Evolutionary conservation across 805 yeast genomes (phyloP).

Genomic region (Diddensiella caesifluorescens): DNA sequence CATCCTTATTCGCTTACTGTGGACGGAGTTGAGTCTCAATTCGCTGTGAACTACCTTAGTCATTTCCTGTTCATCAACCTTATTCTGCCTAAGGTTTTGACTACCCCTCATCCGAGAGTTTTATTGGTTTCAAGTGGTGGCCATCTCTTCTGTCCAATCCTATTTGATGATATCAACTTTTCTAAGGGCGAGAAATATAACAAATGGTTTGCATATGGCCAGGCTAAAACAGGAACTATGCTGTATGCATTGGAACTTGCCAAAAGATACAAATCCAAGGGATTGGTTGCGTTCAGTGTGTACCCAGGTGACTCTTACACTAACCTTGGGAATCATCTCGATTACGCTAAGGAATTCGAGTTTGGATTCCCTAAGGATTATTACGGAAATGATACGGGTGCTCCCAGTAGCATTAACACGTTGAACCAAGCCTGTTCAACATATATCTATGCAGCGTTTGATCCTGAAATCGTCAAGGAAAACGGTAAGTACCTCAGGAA

Average conservation of each 20-base stretch:
- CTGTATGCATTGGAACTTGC: constrained; percentile 8
- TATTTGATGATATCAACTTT: constrained; percentile 13
- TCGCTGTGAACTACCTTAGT: constrained; percentile 72
- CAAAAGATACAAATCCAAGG: constrained; percentile 2
- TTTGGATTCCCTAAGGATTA: constrained; percentile 5
- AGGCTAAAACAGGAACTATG: constrained; percentile 16
- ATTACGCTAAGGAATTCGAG: neutral
- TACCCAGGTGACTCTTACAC: constrained; percentile 16
- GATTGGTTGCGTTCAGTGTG: constrained; percentile 9
- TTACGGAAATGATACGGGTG: constrained; percentile 7
- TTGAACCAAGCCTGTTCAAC: too few species aligned
- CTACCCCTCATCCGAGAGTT: constrained; percentile 6
- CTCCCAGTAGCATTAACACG: too few species aligned
- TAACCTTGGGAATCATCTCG: constrained; percentile 13
- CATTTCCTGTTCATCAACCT: constrained; percentile 63
- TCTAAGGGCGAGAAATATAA: constrained; percentile 10
- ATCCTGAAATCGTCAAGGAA: neutral
- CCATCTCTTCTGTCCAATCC: constrained; percentile 10
- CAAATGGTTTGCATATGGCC: constrained; percentile 14
- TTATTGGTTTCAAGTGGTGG: constrained; percentile 9
- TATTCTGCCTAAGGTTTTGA: constrained; percentile 8
- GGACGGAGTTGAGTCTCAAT: constrained; percentile 71
- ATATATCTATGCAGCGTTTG: constrained; percentile 10
- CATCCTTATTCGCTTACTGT: constrained; percentile 60
- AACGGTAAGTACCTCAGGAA: constrained; percentile 4